These are phyloP conservation scores for Catharanthus roseus DNA, from an alignment of 257 asterid genomes.

Conservation along the genomic window DNA sequence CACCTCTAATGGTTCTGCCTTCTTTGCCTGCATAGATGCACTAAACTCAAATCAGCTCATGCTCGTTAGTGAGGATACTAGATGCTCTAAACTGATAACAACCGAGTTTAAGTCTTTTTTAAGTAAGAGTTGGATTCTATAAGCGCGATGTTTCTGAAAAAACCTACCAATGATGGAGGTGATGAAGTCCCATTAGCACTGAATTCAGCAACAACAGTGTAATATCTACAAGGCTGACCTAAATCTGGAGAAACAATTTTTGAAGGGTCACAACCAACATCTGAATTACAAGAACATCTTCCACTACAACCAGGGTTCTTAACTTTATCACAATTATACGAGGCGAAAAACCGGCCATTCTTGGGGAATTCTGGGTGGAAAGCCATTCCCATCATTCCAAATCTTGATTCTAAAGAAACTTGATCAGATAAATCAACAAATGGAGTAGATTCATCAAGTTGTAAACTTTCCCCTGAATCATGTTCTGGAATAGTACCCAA, in stretches of 20 bases:
- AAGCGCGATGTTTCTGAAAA: too few relatives aligned
- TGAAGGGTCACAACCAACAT: conserved; percentile 82
- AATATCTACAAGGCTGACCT: conserved; percentile 60
- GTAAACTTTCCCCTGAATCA: conserved; percentile 60
- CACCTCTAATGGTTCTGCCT: conserved; percentile 57
- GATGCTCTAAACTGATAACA: too few relatives aligned
- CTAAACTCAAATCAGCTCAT: conserved; percentile 2
- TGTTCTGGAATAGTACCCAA: conserved; percentile 79
- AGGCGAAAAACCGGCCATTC: conserved; percentile 91
- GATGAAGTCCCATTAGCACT: conserved; percentile 74
- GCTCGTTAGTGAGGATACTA: too few relatives aligned
- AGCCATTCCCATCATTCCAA: conserved; percentile 96
- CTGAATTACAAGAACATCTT: conserved; percentile 82
- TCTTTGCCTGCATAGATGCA: conserved; percentile 43
- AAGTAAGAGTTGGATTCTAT: too few relatives aligned
- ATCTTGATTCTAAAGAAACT: conserved; percentile 54
- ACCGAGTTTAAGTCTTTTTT: too few relatives aligned
- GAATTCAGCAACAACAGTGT: conserved; percentile 65
- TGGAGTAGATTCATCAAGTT: conserved; percentile 65
- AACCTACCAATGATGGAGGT: conserved; percentile 54
- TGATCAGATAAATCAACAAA: conserved; percentile 83
- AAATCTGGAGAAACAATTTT: conserved; percentile 42
- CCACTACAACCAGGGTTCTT: conserved; percentile 68
- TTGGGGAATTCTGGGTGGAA: conserved; percentile 69
- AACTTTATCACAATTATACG: conserved; percentile 72